Conservation (phyloP, 148 eudicot species). For the Rhododendron molle region DNA sequence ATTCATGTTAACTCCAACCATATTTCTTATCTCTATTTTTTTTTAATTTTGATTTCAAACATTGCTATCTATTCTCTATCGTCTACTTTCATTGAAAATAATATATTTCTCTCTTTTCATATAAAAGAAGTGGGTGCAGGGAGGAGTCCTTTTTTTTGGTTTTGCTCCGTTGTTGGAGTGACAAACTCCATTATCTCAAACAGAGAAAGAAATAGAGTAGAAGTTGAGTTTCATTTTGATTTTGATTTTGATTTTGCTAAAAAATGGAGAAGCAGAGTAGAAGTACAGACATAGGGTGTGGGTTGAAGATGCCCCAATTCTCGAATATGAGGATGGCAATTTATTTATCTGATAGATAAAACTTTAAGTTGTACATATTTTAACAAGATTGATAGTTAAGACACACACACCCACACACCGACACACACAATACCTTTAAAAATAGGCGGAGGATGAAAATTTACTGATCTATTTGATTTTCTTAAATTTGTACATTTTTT, state of each 20-base stretch:
- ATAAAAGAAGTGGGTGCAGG: not conserved
- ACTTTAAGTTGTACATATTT: not conserved
- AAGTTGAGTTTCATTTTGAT: not conserved
- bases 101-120: not conserved
- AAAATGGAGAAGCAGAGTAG: not conserved
- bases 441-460: not conserved
- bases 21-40: not conserved
- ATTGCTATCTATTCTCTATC: not conserved
- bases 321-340: not conserved
- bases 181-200: not conserved
- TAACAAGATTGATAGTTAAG: not conserved
- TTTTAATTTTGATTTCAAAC: not conserved
- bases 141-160: not conserved
- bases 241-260: not conserved
- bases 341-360: not conserved
- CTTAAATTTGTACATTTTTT: not conserved
- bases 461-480: not conserved
- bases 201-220: not conserved
- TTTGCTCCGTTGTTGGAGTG: not conserved
- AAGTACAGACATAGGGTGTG: not conserved
- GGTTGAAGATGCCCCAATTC: not conserved
- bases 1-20: not conserved
- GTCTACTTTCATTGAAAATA: not conserved
- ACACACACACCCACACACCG: not conserved
- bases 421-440: not conserved